These are phyloP conservation scores for Exophiala sp. DNA, from an alignment of 2,329 filamentous ascomycete genomes.

Conservation along the genomic window DNA sequence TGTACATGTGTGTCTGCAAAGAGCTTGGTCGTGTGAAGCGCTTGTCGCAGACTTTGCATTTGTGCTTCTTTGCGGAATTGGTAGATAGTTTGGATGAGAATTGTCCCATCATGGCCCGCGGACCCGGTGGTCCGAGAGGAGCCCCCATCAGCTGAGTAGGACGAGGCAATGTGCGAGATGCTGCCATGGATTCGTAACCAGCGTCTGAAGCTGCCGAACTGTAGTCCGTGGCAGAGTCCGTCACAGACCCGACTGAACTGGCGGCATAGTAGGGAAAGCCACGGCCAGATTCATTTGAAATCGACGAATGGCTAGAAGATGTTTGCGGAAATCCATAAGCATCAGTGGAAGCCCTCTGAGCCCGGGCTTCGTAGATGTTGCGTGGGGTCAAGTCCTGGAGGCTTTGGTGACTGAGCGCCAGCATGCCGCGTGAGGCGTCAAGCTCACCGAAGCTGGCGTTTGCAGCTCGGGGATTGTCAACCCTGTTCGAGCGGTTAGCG, in stretches of 20 bases:
- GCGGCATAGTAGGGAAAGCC: slow-evolving; percentile 82
- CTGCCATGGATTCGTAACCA: slow-evolving; percentile 63
- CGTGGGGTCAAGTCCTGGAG: slow-evolving; percentile 67
- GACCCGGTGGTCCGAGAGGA: slow-evolving; percentile 67
- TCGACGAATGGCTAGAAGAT: slow-evolving; percentile 80
- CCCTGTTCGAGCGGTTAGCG: slow-evolving; percentile 4
- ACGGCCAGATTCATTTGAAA: slow-evolving; percentile 83
- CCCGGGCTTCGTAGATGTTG: slow-evolving; percentile 73
- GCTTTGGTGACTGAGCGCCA: slow-evolving; percentile 72
- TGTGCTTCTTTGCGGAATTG: slow-evolving; percentile 98
- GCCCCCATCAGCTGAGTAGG: slow-evolving; percentile 60
- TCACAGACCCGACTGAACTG: slow-evolving; percentile 52
- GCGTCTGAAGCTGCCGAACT: slow-evolving; percentile 79
- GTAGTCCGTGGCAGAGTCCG: slow-evolving; percentile 74
- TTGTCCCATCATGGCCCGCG: slow-evolving; percentile 96
- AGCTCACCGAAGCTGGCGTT: slow-evolving; percentile 76
- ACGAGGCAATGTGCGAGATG: slow-evolving; percentile 73
- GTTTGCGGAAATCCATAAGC: slow-evolving; percentile 86
- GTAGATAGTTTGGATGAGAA: slow-evolving; percentile 96
- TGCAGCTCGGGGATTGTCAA: slow-evolving; percentile 43
- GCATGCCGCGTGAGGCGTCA: slow-evolving; percentile 88
- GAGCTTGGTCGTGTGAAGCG: slow-evolving; percentile 92
- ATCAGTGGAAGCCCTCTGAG: slow-evolving; percentile 66
- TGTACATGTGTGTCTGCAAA: slow-evolving; percentile 96
- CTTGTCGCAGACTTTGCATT: slow-evolving; percentile 98